Evolutionary conservation across 2,329 filamentous ascomycete genomes (phyloP).

Genomic region (Penicillium janthinellum): DNA sequence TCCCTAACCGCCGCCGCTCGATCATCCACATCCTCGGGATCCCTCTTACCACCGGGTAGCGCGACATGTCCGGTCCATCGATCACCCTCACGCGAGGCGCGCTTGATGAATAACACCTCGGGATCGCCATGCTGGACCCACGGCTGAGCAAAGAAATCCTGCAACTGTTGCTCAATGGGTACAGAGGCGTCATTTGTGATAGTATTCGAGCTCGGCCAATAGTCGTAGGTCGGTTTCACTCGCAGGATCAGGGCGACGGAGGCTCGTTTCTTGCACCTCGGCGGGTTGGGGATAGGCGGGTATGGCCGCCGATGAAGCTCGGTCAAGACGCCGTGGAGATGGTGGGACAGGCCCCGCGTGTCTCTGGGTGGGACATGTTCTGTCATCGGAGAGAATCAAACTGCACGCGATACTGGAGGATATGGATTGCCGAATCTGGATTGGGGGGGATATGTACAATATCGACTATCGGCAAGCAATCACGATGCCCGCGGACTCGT

Average conservation of each 20-base stretch:
- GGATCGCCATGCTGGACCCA: slow-evolving; percentile 69
- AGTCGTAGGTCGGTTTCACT: slow-evolving; percentile 59
- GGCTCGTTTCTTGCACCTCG: slow-evolving; percentile 59
- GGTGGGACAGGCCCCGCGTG: slow-evolving; percentile 24
- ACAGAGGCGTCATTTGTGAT: slow-evolving; percentile 24
- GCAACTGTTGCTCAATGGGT: slow-evolving; percentile 46
- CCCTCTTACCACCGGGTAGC: slow-evolving; percentile 67
- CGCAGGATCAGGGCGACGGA: slow-evolving; percentile 67
- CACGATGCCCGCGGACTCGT: neutral
- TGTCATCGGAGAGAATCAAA: neutral
- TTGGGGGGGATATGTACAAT: neutral
- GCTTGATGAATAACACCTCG: slow-evolving; percentile 72
- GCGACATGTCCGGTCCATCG: slow-evolving; percentile 71
- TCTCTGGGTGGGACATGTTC: neutral
- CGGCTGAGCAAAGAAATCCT: slow-evolving; percentile 62
- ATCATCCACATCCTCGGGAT: slow-evolving; percentile 65
- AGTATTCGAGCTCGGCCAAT: slow-evolving; percentile 51
- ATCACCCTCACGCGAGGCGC: slow-evolving; percentile 65
- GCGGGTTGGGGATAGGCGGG: slow-evolving; percentile 49
- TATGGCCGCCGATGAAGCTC: slow-evolving; percentile 42
- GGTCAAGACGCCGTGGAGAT: slow-evolving; percentile 36
- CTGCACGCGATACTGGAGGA: neutral
- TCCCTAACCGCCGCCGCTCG: slow-evolving; percentile 65
- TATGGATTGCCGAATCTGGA: neutral
- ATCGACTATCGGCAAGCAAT: neutral